Evolutionary conservation across 139 green algal species (phyloP).

Genomic region (Tetradesmus obliquus): DNA sequence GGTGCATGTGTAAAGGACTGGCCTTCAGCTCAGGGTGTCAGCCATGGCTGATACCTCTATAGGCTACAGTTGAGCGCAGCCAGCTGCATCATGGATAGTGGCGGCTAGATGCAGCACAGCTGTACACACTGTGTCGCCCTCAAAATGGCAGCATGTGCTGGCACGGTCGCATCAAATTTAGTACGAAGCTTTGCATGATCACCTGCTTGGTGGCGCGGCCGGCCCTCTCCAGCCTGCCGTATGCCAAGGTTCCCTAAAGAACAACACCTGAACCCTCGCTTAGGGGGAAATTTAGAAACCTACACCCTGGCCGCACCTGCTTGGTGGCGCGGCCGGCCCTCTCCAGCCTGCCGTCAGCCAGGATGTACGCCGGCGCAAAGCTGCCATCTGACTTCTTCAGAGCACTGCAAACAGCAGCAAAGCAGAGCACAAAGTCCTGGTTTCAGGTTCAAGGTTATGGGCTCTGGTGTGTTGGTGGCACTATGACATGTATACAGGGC

Average conservation of each 20-base stretch:
- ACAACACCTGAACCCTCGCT: no score
- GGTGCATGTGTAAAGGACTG: not conserved
- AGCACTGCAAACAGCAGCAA: constrained; percentile 50
- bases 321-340: constrained; percentile 62
- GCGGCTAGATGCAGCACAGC: no score
- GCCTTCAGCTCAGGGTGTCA: no score
- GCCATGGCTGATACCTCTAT: no score
- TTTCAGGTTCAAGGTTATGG: not conserved
- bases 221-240: constrained; percentile 80
- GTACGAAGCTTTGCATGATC: not conserved
- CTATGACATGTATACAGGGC: not conserved
- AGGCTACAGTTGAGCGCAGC: no score
- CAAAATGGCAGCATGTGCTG: no score
- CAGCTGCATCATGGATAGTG: not conserved
- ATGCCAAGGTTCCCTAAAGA: no score
- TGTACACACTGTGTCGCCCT: no score
- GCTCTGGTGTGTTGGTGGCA: not conserved
- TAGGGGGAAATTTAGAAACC: no score
- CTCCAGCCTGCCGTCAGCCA: constrained; percentile 85
- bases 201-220: constrained; percentile 54
- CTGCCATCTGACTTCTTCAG: constrained; percentile 77
- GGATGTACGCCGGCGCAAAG: constrained; percentile 81
- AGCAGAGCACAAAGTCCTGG: no score
- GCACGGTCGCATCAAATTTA: no score
- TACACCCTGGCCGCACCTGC: constrained; percentile 14